These are phyloP conservation scores for Homolaphlyctis polyrhiza DNA, from an alignment of 371 early-diverging fungal genomes.

Conservation along the genomic window DNA sequence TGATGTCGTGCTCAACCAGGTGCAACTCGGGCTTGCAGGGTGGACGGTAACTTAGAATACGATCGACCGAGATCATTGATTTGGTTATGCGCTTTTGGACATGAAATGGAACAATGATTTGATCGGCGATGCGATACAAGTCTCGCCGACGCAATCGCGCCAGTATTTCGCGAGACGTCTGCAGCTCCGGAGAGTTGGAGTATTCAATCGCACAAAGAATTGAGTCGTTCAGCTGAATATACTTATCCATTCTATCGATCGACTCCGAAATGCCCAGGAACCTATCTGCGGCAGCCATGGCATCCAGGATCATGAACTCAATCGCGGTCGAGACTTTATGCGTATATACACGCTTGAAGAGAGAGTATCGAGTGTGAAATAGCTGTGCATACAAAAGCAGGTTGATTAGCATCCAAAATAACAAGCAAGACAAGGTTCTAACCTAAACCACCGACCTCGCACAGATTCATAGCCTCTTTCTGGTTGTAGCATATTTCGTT, in stretches of 20 bases:
- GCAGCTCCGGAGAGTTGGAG: conserved; percentile 55
- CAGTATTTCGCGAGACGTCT: conserved; percentile 62
- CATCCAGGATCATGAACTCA: conserved; percentile 88
- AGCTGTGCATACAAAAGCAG: conserved; percentile 49
- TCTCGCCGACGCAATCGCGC: conserved; percentile 67
- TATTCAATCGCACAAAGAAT: conserved; percentile 81
- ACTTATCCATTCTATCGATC: conserved; percentile 64
- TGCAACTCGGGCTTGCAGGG: neutral
- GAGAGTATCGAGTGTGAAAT: conserved; percentile 85
- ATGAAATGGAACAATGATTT: conserved; percentile 65
- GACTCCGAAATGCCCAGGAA: conserved; percentile 65
- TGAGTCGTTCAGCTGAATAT: conserved; percentile 76
- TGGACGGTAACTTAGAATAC: conserved; percentile 8
- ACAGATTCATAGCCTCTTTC: conserved; percentile 46
- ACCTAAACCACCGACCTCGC: conserved; percentile 34
- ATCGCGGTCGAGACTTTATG: conserved; percentile 57
- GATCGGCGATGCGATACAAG: conserved; percentile 86
- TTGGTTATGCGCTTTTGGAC: neutral
- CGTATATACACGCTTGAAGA: conserved; percentile 89
- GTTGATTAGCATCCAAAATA: too few species aligned
- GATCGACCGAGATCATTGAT: conserved; percentile 1
- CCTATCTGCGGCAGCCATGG: conserved; percentile 74
- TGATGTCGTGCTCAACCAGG: conserved; percentile 52
- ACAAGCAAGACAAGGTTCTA: conserved; percentile 5
- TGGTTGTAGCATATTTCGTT: conserved; percentile 83